phyloP scores from a whole-genome alignment of 306 rosid species.

The Carpinus viminea region DNA sequence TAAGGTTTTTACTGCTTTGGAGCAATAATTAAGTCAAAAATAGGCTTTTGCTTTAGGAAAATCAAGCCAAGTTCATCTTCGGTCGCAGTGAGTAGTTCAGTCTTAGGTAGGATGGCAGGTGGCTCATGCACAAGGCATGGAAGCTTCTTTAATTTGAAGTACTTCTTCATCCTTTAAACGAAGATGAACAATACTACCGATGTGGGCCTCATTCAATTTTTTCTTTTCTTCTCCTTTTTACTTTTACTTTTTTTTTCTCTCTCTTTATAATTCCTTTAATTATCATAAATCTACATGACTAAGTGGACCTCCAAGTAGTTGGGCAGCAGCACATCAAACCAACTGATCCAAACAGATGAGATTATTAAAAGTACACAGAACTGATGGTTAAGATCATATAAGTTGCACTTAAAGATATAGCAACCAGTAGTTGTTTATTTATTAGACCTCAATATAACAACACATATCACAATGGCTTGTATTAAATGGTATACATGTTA shows the following conservation, averaged over 20 bases:
- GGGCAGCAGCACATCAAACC: not conserved
- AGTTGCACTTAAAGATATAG: not conserved
- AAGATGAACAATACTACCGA: not conserved
- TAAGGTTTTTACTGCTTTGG: constrained; percentile 18
- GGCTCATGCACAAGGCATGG: constrained; percentile 5
- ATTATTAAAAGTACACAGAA: not conserved
- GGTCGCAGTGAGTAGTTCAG: not conserved
- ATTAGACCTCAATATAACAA: not conserved
- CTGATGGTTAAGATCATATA: not conserved
- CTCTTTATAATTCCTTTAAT: too few species aligned
- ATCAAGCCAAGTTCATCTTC: constrained; percentile 23
- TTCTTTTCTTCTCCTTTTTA: too few species aligned
- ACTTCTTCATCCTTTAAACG: not conserved
- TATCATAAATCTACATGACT: not conserved
- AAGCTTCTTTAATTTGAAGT: constrained; percentile 8
- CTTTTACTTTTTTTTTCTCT: too few species aligned
- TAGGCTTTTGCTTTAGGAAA: constrained; percentile 48
- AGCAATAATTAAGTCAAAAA: constrained; percentile 26
- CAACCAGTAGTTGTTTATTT: not conserved
- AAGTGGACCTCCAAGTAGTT: too few species aligned
- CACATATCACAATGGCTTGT: not conserved
- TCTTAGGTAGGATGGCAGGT: not conserved
- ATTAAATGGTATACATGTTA: not conserved
- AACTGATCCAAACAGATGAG: not conserved
- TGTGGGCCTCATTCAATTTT: too few species aligned